Evolutionary conservation across 495 filamentous ascomycete species (phyloP), one percentile per base, ranked within the genome.

Genomic region (Penicillium silybi): DNA sequence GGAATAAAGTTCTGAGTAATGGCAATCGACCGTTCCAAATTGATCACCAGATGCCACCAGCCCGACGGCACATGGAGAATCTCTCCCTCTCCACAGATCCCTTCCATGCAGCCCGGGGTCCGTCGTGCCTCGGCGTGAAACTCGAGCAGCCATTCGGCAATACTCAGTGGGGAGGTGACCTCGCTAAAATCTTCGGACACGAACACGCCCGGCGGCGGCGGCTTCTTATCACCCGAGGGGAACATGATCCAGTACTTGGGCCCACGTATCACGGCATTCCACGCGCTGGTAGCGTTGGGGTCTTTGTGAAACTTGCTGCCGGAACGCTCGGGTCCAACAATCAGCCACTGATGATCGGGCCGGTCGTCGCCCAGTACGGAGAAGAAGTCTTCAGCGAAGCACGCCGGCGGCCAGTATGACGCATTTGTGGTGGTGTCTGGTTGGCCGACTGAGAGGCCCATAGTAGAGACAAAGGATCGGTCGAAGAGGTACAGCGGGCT

Each of bases 201-300:
- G 59, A 87, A 95, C 17, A 98, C 90, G 18, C 93, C 93, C 4
- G 93, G 93, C 9, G 88, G 88, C 8, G 84, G 80, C 59, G 83
- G 69, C 38, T 78, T 72, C 20, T 78, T 80, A 25, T 80, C 68
- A 15, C 77, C 76, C 0, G 85, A 73, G 41, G 93, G 83, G 76
- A 97, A 92, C 86, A 90, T 95, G 54, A 98, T 95, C 93, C 93
- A 98, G 74, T 97, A 98, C 67, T 98, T 98, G 17, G 87, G 84
- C 15, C 93, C 93, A 47, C 85, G 79, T 27, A 98, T 67, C 15
- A 97, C 92, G 0, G 93, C 92, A 65, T 98, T 98, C 93, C 93
- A 98, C 2, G 93, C 93, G 56, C 87, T 92, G 16, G 79, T 85
- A 16, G 77, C 83, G 62, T 87, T 88, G 0, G 84, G 84, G 54